Base-by-base conservation (phyloP, 306 rosid species). In the Gynostemma pentaphyllum region DNA sequence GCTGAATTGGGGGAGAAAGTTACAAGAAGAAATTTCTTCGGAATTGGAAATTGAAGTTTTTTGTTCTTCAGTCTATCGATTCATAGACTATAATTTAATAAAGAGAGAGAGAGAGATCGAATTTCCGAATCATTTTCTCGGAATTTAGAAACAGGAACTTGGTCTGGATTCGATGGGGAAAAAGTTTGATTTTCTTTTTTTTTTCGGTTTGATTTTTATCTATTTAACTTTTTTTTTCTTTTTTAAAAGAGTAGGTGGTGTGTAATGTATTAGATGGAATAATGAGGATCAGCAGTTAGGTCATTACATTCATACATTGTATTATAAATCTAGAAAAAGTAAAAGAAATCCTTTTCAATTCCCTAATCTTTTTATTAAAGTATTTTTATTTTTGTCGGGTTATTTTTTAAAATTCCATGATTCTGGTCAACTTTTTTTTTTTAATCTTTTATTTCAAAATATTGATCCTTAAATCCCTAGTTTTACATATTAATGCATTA, bases 91-190 rank as follows among this genome's bases (percentile, higher is more conserved):
- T 64, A 44, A 51, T 36, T 61, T 61, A 23, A 42, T n/a, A n/a
- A n/a, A n/a, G n/a, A n/a, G n/a, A 23, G 19, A 23, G 66, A 48
- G 22, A 40, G 66, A 15, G 66, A 41, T 61, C 50, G 66, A 41
- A 61, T 61, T 61, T 21, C 49, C 66, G 50, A 37, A 40, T 61
- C 21, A 46, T 40, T 60, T 60, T 60, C 49, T 60, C 48, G 66
- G 34, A 24, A 60, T 60, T 22, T 60, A 7, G 66, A 36, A 32
- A 7, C 9, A 41, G n/a, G 45, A 45, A 51, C 30, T 13, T 41
- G 66, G 15, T 37, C 50, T 61, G 37, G 66, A 39, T 40, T 61
- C 49, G 48, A 61, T 50, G 50, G 49, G 32, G 66, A 44, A 50
- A 44, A 28, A 49, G 29, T 29, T 19, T 0, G 0, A 2, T 5